Percentiles rank a stretch among this genome's conserved stretches.
phyloP scores from a whole-genome alignment of 2,329 filamentous ascomycete genomes.

The Hysterium pulicare region DNA sequence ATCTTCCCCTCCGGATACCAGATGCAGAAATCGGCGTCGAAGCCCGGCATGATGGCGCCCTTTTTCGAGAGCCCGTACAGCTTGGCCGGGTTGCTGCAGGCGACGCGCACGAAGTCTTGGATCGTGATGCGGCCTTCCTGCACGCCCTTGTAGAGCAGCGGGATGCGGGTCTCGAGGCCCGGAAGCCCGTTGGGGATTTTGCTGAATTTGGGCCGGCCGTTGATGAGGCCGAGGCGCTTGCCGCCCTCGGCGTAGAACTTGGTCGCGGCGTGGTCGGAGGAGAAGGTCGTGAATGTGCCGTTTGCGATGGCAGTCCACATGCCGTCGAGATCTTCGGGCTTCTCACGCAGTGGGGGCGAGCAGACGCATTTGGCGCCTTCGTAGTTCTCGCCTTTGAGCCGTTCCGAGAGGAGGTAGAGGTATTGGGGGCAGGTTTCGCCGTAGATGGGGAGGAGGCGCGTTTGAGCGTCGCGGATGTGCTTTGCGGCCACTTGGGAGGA shows the following conservation, averaged over 20 bases:
- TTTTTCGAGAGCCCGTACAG: conserved; percentile 55
- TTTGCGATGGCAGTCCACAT: conserved; percentile 47
- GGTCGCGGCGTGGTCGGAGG: conserved; percentile 47
- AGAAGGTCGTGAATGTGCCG: conserved; percentile 49
- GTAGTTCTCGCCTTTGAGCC: conserved; percentile 46
- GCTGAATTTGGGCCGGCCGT: conserved; percentile 35
- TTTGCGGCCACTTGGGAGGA: conserved; percentile 41
- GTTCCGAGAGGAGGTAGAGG: conserved; percentile 46
- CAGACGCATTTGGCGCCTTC: conserved; percentile 52
- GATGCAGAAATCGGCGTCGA: conserved; percentile 53
- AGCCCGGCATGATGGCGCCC: conserved; percentile 48
- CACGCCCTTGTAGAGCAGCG: conserved; percentile 43
- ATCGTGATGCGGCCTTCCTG: conserved; percentile 36
- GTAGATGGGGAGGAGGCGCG: conserved; percentile 44
- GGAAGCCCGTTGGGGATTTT: conserved; percentile 55
- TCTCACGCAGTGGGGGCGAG: conserved; percentile 45
- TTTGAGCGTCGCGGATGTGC: conserved; percentile 47
- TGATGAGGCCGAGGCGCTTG: conserved; percentile 2
- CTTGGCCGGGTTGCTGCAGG: conserved; percentile 51
- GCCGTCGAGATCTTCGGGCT: conserved; percentile 41
- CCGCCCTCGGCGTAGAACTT: conserved; percentile 12
- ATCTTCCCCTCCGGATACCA: too few species aligned
- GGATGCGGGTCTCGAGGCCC: conserved; percentile 51
- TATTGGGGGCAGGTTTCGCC: conserved; percentile 54
- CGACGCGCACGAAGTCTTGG: conserved; percentile 50